Evolutionary conservation across 108 stramenopile genomes (phyloP).

Genomic region (Fistulifera pelliculosa): DNA sequence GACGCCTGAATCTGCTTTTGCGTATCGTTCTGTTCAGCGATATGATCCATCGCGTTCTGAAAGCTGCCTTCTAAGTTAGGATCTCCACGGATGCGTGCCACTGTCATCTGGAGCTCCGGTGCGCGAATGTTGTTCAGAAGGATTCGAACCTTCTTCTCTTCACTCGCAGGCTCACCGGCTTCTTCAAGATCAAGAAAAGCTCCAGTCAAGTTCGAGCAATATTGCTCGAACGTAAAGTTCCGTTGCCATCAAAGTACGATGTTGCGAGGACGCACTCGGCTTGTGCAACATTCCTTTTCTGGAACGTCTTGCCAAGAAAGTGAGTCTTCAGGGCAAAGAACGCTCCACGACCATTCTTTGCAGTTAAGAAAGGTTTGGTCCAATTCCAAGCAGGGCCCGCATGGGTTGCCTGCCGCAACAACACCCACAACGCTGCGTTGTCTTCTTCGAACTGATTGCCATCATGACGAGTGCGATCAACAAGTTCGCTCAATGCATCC

Average conservation of each 20-base stretch:
- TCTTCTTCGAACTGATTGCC: conserved; percentile 9
- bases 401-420: conserved; percentile 11
- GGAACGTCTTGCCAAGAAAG: conserved; percentile 6
- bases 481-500: conserved; percentile 11
- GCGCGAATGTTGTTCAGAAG: conserved; percentile 10
- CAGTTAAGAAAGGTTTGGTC: conserved; percentile 3
- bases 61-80: neutral
- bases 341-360: conserved; percentile 20
- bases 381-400: conserved; percentile 13
- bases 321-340: conserved; percentile 17
- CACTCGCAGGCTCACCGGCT: conserved; percentile 8
- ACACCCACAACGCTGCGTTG: conserved; percentile 8
- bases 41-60: neutral
- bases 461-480: conserved; percentile 10
- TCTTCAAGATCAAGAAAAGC: conserved; percentile 18
- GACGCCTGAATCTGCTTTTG: neutral
- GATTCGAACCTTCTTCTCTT: conserved; percentile 10
- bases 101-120: neutral
- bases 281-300: neutral
- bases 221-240: conserved; percentile 19
- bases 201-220: neutral
- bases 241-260: conserved; percentile 11
- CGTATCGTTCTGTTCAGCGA: neutral
- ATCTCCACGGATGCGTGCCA: neutral
- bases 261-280: conserved; percentile 5